These are phyloP conservation scores for Trypanosoma boissoni DNA, from an alignment of 208 protist genomes.

Conservation along the genomic window DNA sequence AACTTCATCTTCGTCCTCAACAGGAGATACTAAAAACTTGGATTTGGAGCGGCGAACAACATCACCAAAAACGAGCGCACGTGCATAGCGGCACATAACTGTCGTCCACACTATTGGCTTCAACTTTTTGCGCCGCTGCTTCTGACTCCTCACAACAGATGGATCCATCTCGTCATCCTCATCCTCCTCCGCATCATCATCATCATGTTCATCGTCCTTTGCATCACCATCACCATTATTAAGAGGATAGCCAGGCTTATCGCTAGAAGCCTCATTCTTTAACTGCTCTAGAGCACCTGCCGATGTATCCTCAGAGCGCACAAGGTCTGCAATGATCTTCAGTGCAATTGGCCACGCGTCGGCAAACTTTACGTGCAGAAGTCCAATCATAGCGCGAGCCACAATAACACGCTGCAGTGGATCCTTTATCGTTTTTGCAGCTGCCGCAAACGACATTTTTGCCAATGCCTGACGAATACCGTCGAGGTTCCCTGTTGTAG, in stretches of 20 bases:
- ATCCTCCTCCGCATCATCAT: slow-evolving; percentile 1
- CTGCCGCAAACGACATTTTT: slow-evolving; percentile 54
- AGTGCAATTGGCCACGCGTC: slow-evolving; percentile 65
- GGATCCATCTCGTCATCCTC: neutral
- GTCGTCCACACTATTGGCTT: slow-evolving; percentile 67
- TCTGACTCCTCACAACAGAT: neutral
- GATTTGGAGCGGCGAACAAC: slow-evolving; percentile 26
- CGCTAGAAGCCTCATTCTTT: neutral
- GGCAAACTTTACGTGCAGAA: slow-evolving; percentile 81
- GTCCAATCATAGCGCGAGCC: slow-evolving; percentile 67
- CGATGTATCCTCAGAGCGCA: slow-evolving; percentile 53
- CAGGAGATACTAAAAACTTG: no score
- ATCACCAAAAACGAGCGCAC: slow-evolving; percentile 70
- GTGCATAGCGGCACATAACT: slow-evolving; percentile 67
- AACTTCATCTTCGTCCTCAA: slow-evolving; percentile 15
- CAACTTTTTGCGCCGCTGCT: slow-evolving; percentile 8
- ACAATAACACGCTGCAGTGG: slow-evolving; percentile 61
- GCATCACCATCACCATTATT: neutral
- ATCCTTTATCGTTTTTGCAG: slow-evolving; percentile 45
- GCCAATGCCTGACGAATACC: slow-evolving; percentile 62
- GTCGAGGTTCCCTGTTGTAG: slow-evolving; percentile 58
- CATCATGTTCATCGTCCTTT: neutral
- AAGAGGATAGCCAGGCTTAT: neutral
- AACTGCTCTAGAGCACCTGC: neutral
- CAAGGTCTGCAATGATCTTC: slow-evolving; percentile 53